Evolutionary conservation across 345 rosid genomes (phyloP), one percentile per base, ranked within the genome.

Genomic region (Leavenworthia alabamica): DNA sequence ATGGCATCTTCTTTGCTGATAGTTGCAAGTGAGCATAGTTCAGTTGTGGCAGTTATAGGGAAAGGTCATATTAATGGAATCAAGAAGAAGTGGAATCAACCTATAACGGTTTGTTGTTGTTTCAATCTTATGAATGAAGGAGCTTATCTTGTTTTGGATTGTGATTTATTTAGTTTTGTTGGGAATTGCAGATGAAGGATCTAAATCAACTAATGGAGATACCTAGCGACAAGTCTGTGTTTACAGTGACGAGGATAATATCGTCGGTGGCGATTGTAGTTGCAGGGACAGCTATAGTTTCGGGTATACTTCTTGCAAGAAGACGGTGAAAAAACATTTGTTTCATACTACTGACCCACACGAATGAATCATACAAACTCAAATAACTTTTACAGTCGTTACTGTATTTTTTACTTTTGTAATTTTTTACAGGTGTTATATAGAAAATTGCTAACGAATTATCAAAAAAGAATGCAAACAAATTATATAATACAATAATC

Each of bases 11-110:
- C 71, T 12, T 78, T 94, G 66, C 82, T 81, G 42, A 82, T 72
- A 64, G 77, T 74, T 64, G 97, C 95, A 3, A 73, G 82, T 16
- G 89, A 88, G 67, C 95, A 90, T 52, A 70, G 73, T 60, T 83
- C 88, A 19, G 96, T 94, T 1, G 99, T 93, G 23, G 99, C 96
- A 26, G 97, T 93, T 2, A 89, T 94, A 24, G 99, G 99, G n/a
- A 94, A 79, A 81, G 97, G 97, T n/a, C 99, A 94, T 72, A 71
- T 94, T 62, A 74, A 76, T 33, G 99, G 97, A 71, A 94, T 94
- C 52, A 79, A 76, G 83, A 84, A 81, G 71, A 70, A 86, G 23
- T 94, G 99, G 99, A 67, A 81, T 81, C 95, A 90, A 64, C 88
- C 92, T 62, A 77, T 94, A 57, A 59, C 17, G 77, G 89, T 89